Evolutionary conservation across 106 monocot species (phyloP).

Genomic region (Triglochin maritima): DNA sequence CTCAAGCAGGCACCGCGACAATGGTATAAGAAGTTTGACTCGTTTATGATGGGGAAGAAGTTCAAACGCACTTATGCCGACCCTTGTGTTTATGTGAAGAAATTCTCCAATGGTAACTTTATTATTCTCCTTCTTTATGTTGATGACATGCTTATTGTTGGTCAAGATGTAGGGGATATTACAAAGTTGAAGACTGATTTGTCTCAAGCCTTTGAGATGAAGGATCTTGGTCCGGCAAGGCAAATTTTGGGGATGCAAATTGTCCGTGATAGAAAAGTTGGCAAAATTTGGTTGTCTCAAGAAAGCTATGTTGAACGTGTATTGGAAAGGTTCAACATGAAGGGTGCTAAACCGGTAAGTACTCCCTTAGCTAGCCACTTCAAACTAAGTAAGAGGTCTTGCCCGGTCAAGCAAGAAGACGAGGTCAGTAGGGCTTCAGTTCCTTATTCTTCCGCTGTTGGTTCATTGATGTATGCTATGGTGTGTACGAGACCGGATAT

Average conservation of each 20-base stretch:
- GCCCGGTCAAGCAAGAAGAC: background rate
- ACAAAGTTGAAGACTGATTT: background rate
- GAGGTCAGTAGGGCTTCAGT: background rate
- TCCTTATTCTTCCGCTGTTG: background rate
- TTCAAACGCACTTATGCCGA: background rate
- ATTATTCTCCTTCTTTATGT: constrained; percentile 5
- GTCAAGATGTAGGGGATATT: background rate
- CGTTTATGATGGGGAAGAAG: background rate
- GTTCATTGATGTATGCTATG: constrained; percentile 7
- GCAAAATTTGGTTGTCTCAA: background rate
- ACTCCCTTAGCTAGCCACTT: background rate
- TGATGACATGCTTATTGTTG: constrained; percentile 10
- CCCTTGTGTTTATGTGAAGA: constrained; percentile 1
- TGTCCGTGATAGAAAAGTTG: too few species aligned
- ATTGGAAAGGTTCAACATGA: background rate
- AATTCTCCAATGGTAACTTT: background rate
- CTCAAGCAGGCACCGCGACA: constrained; percentile 10
- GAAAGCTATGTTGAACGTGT: constrained; percentile 1
- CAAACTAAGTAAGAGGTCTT: background rate
- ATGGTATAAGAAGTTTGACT: constrained; percentile 6
- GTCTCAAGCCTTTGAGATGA: constrained; percentile 2
- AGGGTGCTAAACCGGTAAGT: background rate
- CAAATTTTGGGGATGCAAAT: constrained; percentile 1
- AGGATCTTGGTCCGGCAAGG: background rate
- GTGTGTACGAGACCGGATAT: background rate